Base-by-base conservation (phyloP, 1,139 yeast species). In the Protomyces pachydermus region DNA sequence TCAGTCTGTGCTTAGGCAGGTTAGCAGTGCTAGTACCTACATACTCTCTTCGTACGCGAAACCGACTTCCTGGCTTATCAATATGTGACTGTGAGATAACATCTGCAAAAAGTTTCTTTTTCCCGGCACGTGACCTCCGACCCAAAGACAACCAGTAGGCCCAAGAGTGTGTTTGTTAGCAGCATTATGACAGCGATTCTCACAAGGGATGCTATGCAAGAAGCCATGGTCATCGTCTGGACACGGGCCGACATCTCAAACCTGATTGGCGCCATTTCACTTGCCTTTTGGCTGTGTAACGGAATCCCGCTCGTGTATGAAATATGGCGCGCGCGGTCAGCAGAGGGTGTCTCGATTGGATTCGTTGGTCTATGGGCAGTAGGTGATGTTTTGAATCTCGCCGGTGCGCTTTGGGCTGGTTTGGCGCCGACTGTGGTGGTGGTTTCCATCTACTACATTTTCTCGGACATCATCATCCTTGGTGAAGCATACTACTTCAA, bases 401-500 rank as follows among this genome's bases (percentile, higher is more conserved):
- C 80, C 1, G 95, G 95, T 1, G 78, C 93, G 0, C 52, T 87
- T 1, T 85, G 89, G 89, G 95, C 90, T 0, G 79, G 80, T 0
- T 77, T 88, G 57, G 78, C 88, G 56, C 88, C 93, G 1, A 87
- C 87, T 70, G 91, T 88, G 45, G 65, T 70, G 34, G 83, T 91
- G 5, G 80, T 93, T 67, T 97, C 98, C 3, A 81, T 91, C 0
- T 93, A 91, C 75, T 93, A 93, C 74, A 91, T 98, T 0, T 75
- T 88, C 38, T 98, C 98, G 0, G 98, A 93, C 73, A 74, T 79
- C 28, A 73, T 86, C 71, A 84, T 87, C 76, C 78, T 88, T 32
- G 71, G 74, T 5, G 85, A 90, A 16, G 88, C 84, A 71, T 70
- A 81, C 53, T 88, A 88, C 75, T 78, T 78, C 54, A 39, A 20